Percentiles rank a stretch among this genome's conserved stretches.
These are phyloP conservation scores for Ganoderma lucidum DNA, from an alignment of 1,284 basidiomycete species.

Conservation along the genomic window DNA sequence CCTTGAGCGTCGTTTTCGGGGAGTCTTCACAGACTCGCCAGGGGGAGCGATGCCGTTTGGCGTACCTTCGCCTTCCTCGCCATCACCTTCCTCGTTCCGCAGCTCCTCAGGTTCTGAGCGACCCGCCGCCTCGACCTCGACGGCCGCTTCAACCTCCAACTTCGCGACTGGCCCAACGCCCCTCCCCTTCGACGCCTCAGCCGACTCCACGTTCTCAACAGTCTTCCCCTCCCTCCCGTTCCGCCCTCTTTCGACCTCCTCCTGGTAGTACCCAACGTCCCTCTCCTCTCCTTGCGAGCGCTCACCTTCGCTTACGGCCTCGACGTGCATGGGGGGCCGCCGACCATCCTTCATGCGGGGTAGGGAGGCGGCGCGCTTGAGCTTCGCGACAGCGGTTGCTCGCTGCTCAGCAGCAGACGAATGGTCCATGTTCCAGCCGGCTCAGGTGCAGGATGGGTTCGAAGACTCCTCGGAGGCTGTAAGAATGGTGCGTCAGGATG, in stretches of 20 bases:
- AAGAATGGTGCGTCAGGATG: conserved; percentile 31
- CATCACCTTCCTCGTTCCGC: conserved; percentile 29
- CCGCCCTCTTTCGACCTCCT: conserved; percentile 34
- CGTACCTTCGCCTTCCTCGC: conserved; percentile 30
- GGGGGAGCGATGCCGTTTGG: conserved; percentile 29
- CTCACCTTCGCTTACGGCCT: conserved; percentile 81
- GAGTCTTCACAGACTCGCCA: conserved; percentile 37
- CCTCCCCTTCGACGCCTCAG: conserved; percentile 35
- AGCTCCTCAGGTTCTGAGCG: conserved; percentile 14
- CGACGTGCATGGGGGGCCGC: conserved; percentile 82
- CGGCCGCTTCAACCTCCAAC: conserved; percentile 7
- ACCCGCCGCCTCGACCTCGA: conserved; percentile 23
- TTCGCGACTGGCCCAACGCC: conserved; percentile 11
- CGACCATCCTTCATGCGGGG: conserved; percentile 89
- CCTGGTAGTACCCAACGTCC: conserved; percentile 35
- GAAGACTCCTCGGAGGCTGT: conserved; percentile 42
- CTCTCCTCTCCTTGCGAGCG: conserved; percentile 50
- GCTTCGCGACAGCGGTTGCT: conserved; percentile 86
- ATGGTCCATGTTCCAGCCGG: conserved; percentile 48
- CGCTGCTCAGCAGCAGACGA: conserved; percentile 72
- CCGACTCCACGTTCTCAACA: conserved; percentile 35
- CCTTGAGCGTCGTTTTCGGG: conserved; percentile 70
- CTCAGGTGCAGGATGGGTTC: conserved; percentile 33
- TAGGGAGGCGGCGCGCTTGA: conserved; percentile 88
- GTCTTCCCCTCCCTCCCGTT: conserved; percentile 30